Base-by-base conservation (phyloP, 108 stramenopile genomes). In the Pseudonitzschia multiseries region DNA sequence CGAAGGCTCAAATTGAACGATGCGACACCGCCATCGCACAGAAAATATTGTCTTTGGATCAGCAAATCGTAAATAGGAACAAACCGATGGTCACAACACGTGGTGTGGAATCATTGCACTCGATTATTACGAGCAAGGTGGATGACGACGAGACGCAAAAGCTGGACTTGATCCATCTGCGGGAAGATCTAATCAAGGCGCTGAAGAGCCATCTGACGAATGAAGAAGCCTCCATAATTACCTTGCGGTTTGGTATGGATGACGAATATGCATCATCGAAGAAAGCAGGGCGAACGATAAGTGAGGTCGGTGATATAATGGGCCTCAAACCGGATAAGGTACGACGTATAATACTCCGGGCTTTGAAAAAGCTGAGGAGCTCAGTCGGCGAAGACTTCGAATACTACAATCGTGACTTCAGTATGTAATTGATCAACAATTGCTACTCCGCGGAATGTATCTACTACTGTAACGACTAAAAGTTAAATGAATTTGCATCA, bases 291-390 rank as follows among this genome's bases (percentile, higher is more conserved):
- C 89, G 88, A n/a, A 93, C 92, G 24, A 89, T 93, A 27, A 88
- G 87, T 28, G 84, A 93, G 69, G 86, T 93, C 12, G 89, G 89
- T 71, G 71, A 80, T 26, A 70, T 84, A 20, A 85, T 89, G 13
- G 88, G 87, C 50, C 68, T 88, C 40, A 93, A 89, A 51, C 92
- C 92, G 21, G 92, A 91, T 64, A 89, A 91, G 60, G 92, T 93
- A 8, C 78, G 92, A 10, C 74, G 92, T 59, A 84, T 87, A 27
- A 89, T 93, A 54, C 86, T 84, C 26, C 79, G 83, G 46, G 79
- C 85, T 70, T 76, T 91, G 70, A 87, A 79, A 28, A 80, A 93
- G 53, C 75, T 93, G 26, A 64, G 79, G 56, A 70, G 66, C 21
- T 67, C 84, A 43, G 83, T 89, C 68, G 86, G 78, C 24, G 48